A percentile compares a stretch with the other conserved stretches of the same genome.
These are phyloP conservation scores for Picochlorum sp. DNA, from an alignment of 139 green algal genomes.

Conservation along the genomic window DNA sequence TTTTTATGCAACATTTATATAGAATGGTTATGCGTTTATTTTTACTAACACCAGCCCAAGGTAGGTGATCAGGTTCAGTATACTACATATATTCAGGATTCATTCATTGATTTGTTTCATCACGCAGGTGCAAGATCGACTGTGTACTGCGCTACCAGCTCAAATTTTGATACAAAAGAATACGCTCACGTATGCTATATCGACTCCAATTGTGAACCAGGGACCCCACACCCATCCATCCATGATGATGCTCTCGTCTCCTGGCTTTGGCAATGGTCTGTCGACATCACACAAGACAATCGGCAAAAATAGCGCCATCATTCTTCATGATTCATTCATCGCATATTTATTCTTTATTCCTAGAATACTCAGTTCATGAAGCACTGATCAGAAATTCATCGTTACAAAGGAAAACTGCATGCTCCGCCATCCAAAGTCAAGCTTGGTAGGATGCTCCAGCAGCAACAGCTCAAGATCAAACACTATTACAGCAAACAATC, in stretches of 20 bases:
- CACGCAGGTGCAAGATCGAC: slow-evolving; percentile 31
- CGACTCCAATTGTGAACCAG: slow-evolving; percentile 37
- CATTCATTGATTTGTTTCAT: background rate
- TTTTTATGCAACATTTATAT: slow-evolving; percentile 44
- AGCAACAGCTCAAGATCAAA: no score
- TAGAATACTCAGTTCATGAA: background rate
- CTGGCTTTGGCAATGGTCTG: slow-evolving; percentile 66
- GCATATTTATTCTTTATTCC: background rate
- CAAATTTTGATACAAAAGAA: slow-evolving; percentile 15
- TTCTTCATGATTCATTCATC: no score
- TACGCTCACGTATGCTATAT: slow-evolving; percentile 44
- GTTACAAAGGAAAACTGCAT: no score
- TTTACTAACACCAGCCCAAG: slow-evolving; percentile 60
- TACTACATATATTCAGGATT: slow-evolving; percentile 6
- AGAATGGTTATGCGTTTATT: slow-evolving; percentile 44
- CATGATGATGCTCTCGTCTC: slow-evolving; percentile 24
- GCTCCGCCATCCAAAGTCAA: no score
- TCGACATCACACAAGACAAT: background rate
- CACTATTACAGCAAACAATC: no score
- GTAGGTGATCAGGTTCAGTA: slow-evolving; percentile 10
- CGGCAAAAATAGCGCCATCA: no score
- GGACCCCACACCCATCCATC: slow-evolving; percentile 17
- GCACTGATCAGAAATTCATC: no score
- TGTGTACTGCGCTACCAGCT: slow-evolving; percentile 45
- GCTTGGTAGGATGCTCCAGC: no score